Evolutionary conservation across 1,139 yeast species (phyloP).

Genomic region (Blastobotrys proliferans): DNA sequence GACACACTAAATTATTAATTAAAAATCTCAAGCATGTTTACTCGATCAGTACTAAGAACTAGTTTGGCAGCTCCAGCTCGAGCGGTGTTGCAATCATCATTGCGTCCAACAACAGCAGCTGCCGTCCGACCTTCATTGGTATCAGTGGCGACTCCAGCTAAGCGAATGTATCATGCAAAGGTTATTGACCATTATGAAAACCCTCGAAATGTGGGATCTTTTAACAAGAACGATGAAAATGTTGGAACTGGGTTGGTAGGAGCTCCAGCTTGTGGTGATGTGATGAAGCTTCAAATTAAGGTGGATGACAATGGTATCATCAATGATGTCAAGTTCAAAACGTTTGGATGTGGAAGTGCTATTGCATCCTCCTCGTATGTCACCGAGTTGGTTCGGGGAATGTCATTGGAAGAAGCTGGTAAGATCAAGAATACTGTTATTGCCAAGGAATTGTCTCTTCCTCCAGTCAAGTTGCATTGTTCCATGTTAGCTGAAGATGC

Average conservation of each 20-base stretch:
- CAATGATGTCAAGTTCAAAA: constrained; percentile 93
- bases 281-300: constrained; percentile 92
- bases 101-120: neutral
- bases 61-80: too few relatives aligned
- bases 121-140: neutral
- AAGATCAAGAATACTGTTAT: constrained; percentile 85
- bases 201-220: constrained; percentile 93
- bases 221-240: constrained; percentile 67
- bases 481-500: constrained; percentile 99
- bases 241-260: constrained; percentile 98
- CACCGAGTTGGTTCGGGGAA: constrained; percentile 93
- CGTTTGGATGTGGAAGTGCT: constrained; percentile 98
- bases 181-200: constrained; percentile 88
- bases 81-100: neutral
- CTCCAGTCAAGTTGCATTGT: constrained; percentile 96
- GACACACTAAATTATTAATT: neutral
- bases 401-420: constrained; percentile 90
- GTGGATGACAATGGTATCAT: constrained; percentile 90
- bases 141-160: neutral
- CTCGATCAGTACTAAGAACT: constrained; percentile 3
- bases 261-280: constrained; percentile 99
- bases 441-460: constrained; percentile 88
- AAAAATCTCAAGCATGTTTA: neutral
- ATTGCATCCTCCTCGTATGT: constrained; percentile 94
- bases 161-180: constrained; percentile 34